A percentile compares a stretch with the other conserved stretches of the same genome.
phyloP scores from a whole-genome alignment of 108 stramenopile species.

The Aurantiochytrium sp. region DNA sequence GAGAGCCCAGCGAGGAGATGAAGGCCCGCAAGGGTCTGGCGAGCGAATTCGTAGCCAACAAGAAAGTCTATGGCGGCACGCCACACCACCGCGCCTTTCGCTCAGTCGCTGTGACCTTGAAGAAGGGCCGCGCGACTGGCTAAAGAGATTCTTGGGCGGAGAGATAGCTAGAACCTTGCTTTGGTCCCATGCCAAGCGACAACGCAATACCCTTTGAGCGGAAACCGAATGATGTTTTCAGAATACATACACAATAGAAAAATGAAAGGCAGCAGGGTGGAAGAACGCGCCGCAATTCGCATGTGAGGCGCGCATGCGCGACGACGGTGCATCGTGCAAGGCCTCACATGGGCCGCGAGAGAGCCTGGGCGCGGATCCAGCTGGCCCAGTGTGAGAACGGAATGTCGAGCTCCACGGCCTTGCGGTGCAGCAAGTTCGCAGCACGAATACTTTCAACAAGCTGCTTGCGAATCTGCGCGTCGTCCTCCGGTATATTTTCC shows the following conservation, averaged over 20 bases:
- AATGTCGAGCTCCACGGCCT: background rate
- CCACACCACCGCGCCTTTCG: background rate
- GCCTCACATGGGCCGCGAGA: background rate
- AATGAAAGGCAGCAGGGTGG: background rate
- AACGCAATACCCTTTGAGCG: background rate
- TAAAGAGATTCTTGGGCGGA: background rate
- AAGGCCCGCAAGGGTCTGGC: background rate
- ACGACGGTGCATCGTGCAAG: no score
- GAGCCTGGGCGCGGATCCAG: conserved; percentile 5
- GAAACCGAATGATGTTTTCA: background rate
- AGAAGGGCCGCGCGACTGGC: background rate
- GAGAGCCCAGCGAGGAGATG: conserved; percentile 11
- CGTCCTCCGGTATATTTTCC: background rate
- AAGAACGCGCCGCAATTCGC: background rate
- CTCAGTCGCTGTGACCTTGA: conserved; percentile 7
- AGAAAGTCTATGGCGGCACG: conserved; percentile 14
- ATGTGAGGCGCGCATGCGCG: no score
- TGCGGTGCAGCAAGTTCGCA: background rate
- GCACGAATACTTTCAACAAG: background rate
- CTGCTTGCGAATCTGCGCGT: background rate
- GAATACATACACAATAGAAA: background rate
- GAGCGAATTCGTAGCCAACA: background rate
- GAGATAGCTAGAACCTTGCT: no score
- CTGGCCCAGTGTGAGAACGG: conserved; percentile 17
- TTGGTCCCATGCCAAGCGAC: background rate